phyloP scores from a whole-genome alignment of 2,329 filamentous ascomycete species.

The Diaporthe vaccinii region DNA sequence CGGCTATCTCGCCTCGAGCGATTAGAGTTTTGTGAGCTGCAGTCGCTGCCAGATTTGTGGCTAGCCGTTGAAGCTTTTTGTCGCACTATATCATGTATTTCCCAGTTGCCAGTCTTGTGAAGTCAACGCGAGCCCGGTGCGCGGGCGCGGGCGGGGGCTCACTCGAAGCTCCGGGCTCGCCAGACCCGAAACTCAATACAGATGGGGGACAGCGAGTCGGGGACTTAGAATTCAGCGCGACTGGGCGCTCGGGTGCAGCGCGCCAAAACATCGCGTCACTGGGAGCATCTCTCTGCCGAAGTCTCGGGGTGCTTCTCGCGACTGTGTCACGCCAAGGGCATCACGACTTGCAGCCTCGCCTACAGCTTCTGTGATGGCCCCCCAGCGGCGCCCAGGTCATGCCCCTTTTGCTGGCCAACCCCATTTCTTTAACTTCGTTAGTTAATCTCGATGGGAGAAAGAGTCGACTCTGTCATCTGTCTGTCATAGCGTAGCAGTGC shows the following conservation, averaged over 20 bases:
- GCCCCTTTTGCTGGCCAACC: conserved; percentile 15
- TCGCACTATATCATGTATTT: conserved; percentile 24
- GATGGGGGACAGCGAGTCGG: not conserved
- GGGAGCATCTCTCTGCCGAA: not conserved
- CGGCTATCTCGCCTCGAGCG: conserved; percentile 33
- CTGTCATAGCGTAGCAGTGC: conserved; percentile 24
- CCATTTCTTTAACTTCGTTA: conserved; percentile 25
- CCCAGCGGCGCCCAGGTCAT: conserved; percentile 11
- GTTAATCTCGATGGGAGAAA: conserved; percentile 8
- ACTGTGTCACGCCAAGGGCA: conserved; percentile 1
- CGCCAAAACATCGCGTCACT: not conserved
- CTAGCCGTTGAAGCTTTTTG: conserved; percentile 17
- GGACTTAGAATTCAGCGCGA: conserved; percentile 6
- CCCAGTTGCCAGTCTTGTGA: not conserved
- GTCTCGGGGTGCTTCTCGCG: not conserved
- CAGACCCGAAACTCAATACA: conserved; percentile 19
- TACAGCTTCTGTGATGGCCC: conserved; percentile 1
- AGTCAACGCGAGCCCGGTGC: conserved; percentile 5
- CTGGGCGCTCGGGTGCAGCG: conserved; percentile 6
- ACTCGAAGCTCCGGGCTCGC: not conserved
- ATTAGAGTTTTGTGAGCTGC: conserved; percentile 1
- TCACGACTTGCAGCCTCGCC: conserved; percentile 9
- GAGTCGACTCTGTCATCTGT: conserved; percentile 6
- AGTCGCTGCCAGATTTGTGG: not conserved
- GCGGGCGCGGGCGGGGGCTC: not conserved